Evolutionary conservation across 2,329 filamentous ascomycete species (phyloP).

Genomic region (Penicillium sp.): DNA sequence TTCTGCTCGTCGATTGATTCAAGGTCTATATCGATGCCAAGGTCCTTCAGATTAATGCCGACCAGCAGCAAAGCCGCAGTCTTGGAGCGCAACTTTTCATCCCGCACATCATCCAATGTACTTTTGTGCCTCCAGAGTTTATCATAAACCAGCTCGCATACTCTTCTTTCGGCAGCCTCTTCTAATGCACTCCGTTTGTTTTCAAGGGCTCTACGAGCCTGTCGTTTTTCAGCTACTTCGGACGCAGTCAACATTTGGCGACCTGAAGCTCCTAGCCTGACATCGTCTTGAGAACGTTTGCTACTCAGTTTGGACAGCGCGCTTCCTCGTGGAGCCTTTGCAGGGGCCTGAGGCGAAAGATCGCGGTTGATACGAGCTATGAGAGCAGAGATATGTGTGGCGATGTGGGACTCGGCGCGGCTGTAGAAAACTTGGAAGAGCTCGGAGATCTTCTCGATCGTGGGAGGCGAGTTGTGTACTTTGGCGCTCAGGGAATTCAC

Average conservation of each 20-base stretch:
- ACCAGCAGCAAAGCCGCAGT: conserved; percentile 88
- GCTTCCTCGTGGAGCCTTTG: conserved; percentile 55
- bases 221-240: conserved; percentile 77
- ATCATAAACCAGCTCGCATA: conserved; percentile 81
- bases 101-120: conserved; percentile 90
- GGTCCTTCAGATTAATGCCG: conserved; percentile 80
- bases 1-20: conserved; percentile 54
- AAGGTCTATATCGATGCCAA: conserved; percentile 71
- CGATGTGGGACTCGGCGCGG: conserved; percentile 75
- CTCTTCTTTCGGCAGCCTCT: conserved; percentile 83
- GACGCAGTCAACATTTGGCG: conserved; percentile 90
- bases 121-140: conserved; percentile 87
- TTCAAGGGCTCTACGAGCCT: conserved; percentile 73
- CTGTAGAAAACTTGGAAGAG: conserved; percentile 94
- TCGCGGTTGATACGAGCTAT: conserved; percentile 72
- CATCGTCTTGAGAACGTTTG: conserved; percentile 41
- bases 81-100: conserved; percentile 91
- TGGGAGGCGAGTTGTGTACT: conserved; percentile 78
- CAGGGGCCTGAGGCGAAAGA: conserved; percentile 57
- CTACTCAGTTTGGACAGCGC: conserved; percentile 53
- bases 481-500: conserved; percentile 85
- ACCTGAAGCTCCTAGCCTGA: conserved; percentile 45
- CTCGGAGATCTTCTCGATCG: conserved; percentile 75
- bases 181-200: conserved; percentile 74
- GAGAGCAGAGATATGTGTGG: conserved; percentile 79